Conservation (phyloP, 2,329 filamentous ascomycete species). For the Camillea tinctor region DNA sequence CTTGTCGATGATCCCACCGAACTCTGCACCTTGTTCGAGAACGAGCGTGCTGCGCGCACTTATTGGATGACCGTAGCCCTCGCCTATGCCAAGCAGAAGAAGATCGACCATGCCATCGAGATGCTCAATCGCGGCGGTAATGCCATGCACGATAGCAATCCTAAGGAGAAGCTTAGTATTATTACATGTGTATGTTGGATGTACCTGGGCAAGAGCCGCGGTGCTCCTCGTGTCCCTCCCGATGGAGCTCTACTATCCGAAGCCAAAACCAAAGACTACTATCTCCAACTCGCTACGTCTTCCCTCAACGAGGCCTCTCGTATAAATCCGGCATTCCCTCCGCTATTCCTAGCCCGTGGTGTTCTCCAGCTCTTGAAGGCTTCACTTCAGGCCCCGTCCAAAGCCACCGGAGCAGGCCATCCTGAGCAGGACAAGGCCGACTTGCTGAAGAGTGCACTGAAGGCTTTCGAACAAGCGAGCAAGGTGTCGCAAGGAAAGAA, state of each 20-base stretch:
- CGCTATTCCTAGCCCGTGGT: constrained; percentile 86
- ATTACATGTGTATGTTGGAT: constrained; percentile 87
- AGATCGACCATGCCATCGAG: constrained; percentile 80
- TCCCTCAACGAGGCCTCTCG: constrained; percentile 94
- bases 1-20: constrained; percentile 92
- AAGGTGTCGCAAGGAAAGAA: constrained; percentile 83
- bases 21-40: constrained; percentile 91
- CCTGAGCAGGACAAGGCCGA: constrained; percentile 75
- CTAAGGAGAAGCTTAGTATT: constrained; percentile 82
- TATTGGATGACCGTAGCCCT: constrained; percentile 99
- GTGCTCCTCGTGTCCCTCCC: constrained; percentile 63
- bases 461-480: constrained; percentile 92
- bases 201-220: constrained; percentile 83
- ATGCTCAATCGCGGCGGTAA: constrained; percentile 72
- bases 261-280: constrained; percentile 88
- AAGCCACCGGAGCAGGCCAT: constrained; percentile 58
- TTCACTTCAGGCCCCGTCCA: constrained; percentile 75
- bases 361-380: constrained; percentile 86
- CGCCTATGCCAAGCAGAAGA: constrained; percentile 93
- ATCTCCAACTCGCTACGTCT: constrained; percentile 84
- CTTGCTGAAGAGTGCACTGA: constrained; percentile 78
- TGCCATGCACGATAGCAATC: constrained; percentile 67
- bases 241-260: constrained; percentile 67
- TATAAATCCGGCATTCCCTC: constrained; percentile 88
- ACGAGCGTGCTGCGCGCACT: constrained; percentile 84